Percentiles rank a stretch among this genome's conserved stretches.
phyloP scores from a whole-genome alignment of 2,329 filamentous ascomycete species.

The Ophiostoma ulmi region DNA sequence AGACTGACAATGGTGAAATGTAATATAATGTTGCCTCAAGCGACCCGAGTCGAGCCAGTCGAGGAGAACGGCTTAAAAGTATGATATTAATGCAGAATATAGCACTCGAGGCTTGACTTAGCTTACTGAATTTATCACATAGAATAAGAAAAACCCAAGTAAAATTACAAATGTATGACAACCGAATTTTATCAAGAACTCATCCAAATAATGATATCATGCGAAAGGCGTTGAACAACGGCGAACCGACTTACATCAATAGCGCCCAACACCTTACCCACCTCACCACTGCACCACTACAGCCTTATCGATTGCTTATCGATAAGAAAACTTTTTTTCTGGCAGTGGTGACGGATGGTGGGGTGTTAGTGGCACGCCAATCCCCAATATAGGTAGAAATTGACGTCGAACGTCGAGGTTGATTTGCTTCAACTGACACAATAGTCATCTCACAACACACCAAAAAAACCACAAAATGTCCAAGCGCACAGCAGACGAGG shows the following conservation, averaged over 20 bases:
- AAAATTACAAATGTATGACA: background rate
- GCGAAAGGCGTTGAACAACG: background rate
- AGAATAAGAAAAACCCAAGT: background rate
- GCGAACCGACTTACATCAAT: background rate
- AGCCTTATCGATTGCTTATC: conserved; percentile 17
- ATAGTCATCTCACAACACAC: background rate
- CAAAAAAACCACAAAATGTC: conserved; percentile 22
- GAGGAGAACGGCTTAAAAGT: background rate
- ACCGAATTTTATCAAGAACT: background rate
- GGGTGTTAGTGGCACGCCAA: conserved; percentile 15
- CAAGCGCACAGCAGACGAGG: conserved; percentile 26
- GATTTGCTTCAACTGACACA: background rate
- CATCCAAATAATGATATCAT: background rate
- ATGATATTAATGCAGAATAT: background rate
- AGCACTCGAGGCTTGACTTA: too few species aligned
- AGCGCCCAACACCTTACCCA: background rate
- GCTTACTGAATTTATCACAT: background rate
- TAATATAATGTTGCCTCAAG: background rate
- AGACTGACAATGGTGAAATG: too few species aligned
- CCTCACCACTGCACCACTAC: background rate
- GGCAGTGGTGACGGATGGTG: background rate
- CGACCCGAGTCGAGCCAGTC: background rate
- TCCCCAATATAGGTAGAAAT: background rate
- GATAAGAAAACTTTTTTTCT: conserved; percentile 25
- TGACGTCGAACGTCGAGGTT: background rate